Conservation (phyloP, 2,329 filamentous ascomycete species). For the Pseudogymnoascus sp. region DNA sequence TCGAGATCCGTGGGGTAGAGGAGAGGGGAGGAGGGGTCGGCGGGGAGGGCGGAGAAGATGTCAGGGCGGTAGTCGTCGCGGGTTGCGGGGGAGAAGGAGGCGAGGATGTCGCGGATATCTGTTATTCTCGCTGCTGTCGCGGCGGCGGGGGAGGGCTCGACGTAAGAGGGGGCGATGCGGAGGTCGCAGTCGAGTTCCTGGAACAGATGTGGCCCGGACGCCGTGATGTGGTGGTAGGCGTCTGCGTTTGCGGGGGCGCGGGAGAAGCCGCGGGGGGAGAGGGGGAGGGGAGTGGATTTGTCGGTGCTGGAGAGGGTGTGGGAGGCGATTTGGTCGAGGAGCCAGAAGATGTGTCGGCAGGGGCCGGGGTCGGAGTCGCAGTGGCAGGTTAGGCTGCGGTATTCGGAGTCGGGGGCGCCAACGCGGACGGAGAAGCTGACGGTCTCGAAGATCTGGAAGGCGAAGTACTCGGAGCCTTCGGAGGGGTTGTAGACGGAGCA, state of each 20-base stretch:
- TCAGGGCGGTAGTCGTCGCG: conserved; percentile 6
- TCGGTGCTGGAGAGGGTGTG: neutral
- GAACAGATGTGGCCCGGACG: neutral
- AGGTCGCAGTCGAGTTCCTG: conserved; percentile 1
- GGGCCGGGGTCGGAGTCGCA: neutral
- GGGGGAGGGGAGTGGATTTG: neutral
- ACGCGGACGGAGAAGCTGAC: neutral
- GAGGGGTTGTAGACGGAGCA: neutral
- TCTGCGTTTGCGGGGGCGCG: neutral
- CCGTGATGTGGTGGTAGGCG: neutral
- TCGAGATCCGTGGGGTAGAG: neutral
- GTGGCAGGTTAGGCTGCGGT: neutral
- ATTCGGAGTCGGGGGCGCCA: neutral
- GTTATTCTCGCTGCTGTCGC: neutral
- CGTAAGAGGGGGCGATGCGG: neutral
- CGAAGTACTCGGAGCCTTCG: neutral
- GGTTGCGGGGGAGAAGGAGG: neutral
- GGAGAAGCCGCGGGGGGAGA: neutral
- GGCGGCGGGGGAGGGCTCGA: neutral
- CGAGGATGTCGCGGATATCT: conserved; percentile 10
- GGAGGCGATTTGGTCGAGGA: conserved; percentile 8
- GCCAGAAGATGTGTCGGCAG: conserved; percentile 11
- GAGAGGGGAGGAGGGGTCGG: neutral
- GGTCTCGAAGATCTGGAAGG: conserved; percentile 9
- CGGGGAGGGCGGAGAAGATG: neutral